phyloP scores from a whole-genome alignment of 768 basidiomycete genomes.

The Terana coerulea region DNA sequence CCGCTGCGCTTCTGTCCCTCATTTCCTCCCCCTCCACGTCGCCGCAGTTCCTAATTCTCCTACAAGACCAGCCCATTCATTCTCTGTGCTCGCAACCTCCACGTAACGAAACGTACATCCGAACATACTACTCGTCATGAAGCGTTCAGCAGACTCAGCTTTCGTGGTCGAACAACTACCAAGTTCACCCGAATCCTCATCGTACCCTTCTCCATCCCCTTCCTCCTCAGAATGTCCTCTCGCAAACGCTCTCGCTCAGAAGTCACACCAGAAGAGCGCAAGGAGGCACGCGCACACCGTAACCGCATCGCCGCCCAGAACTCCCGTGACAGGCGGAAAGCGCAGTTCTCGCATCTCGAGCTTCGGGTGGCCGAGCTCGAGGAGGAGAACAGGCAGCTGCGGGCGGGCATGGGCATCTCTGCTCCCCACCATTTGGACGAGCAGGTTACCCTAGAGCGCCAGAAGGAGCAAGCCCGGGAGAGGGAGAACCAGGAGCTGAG shows the following conservation, averaged over 20 bases:
- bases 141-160: slow-evolving; percentile 25
- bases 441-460: slow-evolving; percentile 31
- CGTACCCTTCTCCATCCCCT: slow-evolving; percentile 18
- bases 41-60: slow-evolving; percentile 16
- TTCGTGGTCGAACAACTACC: slow-evolving; percentile 13
- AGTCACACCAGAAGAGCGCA: slow-evolving; percentile 68
- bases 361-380: slow-evolving; percentile 86
- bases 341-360: slow-evolving; percentile 88
- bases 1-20: slow-evolving; percentile 16
- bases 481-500: slow-evolving; percentile 71
- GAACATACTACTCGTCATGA: slow-evolving; percentile 18
- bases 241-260: slow-evolving; percentile 74
- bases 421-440: slow-evolving; percentile 27
- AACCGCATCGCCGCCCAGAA: slow-evolving; percentile 94
- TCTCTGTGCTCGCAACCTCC: slow-evolving; percentile 14
- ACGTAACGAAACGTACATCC: slow-evolving; percentile 10
- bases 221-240: slow-evolving; percentile 31
- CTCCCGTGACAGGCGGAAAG: slow-evolving; percentile 86
- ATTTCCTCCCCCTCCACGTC: slow-evolving; percentile 27
- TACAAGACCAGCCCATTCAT: slow-evolving; percentile 24
- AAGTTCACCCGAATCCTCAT: slow-evolving; percentile 14
- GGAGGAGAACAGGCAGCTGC: slow-evolving; percentile 77
- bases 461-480: slow-evolving; percentile 42
- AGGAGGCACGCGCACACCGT: slow-evolving; percentile 84
- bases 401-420: slow-evolving; percentile 42